Evolutionary conservation across 2,329 filamentous ascomycete species (phyloP).

Genomic region (Clarireedia hainanense): DNA sequence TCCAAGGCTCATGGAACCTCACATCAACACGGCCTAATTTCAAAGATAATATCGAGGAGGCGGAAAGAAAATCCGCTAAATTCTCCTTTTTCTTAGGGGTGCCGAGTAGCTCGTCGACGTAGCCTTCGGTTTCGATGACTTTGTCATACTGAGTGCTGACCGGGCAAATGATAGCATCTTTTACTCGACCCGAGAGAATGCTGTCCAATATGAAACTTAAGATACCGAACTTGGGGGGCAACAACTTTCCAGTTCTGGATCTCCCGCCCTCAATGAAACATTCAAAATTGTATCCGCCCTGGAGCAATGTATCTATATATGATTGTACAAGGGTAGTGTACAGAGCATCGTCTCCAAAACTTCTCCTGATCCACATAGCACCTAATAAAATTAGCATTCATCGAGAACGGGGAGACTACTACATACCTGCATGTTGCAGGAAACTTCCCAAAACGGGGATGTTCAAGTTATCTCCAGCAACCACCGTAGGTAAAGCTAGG

Average conservation of each 20-base stretch:
- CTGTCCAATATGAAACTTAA: constrained; percentile 87
- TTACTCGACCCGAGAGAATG: constrained; percentile 75
- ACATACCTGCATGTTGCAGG: constrained; percentile 74
- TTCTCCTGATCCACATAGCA: constrained; percentile 91
- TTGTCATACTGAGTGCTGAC: constrained; percentile 99
- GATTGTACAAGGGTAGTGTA: constrained; percentile 92
- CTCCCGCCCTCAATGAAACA: constrained; percentile 96
- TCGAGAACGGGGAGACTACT: background rate
- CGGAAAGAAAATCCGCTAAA: constrained; percentile 78
- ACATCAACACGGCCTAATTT: constrained; percentile 90
- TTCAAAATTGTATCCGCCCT: constrained; percentile 88
- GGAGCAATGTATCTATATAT: constrained; percentile 87
- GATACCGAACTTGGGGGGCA: constrained; percentile 94
- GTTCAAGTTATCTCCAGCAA: constrained; percentile 94
- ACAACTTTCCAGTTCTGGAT: constrained; percentile 84
- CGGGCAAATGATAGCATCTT: constrained; percentile 89
- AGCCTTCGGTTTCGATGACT: constrained; percentile 95
- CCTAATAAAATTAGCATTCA: constrained; percentile 33
- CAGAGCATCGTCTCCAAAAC: constrained; percentile 84
- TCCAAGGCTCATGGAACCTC: constrained; percentile 95
- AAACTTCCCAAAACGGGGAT: constrained; percentile 86
- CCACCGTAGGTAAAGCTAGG: constrained; percentile 80
- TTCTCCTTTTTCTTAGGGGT: constrained; percentile 96
- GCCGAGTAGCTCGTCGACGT: constrained; percentile 87
- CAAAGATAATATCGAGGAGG: constrained; percentile 76